phyloP scores from a whole-genome alignment of 2,329 filamentous ascomycete genomes.

The Clonostachys solani region DNA sequence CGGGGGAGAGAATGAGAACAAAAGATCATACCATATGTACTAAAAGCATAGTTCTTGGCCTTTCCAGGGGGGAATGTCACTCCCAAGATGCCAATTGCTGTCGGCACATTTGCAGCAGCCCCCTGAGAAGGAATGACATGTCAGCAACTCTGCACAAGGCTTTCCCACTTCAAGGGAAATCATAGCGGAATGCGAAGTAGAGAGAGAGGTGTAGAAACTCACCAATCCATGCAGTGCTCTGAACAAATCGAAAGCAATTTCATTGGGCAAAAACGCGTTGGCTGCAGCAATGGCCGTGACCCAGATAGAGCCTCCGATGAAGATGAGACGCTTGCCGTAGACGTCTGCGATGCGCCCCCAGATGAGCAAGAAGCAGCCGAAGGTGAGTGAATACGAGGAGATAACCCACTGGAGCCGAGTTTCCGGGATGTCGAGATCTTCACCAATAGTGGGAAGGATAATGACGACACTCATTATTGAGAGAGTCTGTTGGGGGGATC shows the following conservation, averaged over 20 bases:
- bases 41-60: slow-evolving; percentile 68
- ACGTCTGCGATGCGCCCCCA: slow-evolving; percentile 67
- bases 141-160: neutral
- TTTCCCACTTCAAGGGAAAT: neutral
- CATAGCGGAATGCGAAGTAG: neutral
- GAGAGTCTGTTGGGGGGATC: slow-evolving; percentile 36
- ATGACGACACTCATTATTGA: slow-evolving; percentile 57
- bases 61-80: slow-evolving; percentile 63
- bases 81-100: slow-evolving; percentile 66
- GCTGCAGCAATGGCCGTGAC: slow-evolving; percentile 53
- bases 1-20: neutral
- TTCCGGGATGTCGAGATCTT: slow-evolving; percentile 50
- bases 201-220: slow-evolving; percentile 3
- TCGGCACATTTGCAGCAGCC: slow-evolving; percentile 66
- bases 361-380: slow-evolving; percentile 63
- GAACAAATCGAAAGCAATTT: slow-evolving; percentile 65
- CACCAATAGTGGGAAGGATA: slow-evolving; percentile 57
- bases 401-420: slow-evolving; percentile 62
- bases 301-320: slow-evolving; percentile 60
- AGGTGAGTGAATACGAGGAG: slow-evolving; percentile 60
- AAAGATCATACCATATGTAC: slow-evolving; percentile 44
- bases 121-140: slow-evolving; percentile 29
- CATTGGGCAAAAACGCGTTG: slow-evolving; percentile 61
- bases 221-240: slow-evolving; percentile 61
- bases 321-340: slow-evolving; percentile 62